phyloP scores from a whole-genome alignment of 805 yeast genomes.

The Lipomyces yamadae region DNA sequence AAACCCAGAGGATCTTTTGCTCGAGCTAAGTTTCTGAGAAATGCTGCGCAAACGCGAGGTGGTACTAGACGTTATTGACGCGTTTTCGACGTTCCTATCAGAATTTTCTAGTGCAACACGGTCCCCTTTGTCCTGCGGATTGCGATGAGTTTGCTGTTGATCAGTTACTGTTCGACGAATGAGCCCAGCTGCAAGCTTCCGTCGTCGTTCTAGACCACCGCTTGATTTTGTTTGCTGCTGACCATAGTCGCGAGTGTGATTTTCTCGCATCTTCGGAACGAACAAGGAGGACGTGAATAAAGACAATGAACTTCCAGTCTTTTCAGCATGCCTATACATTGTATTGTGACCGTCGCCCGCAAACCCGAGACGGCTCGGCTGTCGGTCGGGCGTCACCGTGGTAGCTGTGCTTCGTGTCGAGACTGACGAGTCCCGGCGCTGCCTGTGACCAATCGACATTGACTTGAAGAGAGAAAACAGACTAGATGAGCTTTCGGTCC shows the following conservation, averaged over 20 bases:
- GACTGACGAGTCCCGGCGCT: constrained; percentile 11
- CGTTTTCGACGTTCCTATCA: neutral
- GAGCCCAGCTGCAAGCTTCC: constrained; percentile 26
- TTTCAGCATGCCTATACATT: constrained; percentile 1
- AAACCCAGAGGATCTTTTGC: constrained; percentile 14
- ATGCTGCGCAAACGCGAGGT: constrained; percentile 18
- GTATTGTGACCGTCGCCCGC: neutral
- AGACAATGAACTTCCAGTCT: constrained; percentile 8
- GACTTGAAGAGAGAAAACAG: constrained; percentile 11
- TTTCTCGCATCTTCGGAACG: constrained; percentile 9
- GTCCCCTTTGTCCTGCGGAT: neutral
- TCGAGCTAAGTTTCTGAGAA: constrained; percentile 21
- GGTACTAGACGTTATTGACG: constrained; percentile 13
- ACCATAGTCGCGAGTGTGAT: neutral
- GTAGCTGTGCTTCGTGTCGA: constrained; percentile 7
- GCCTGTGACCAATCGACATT: neutral
- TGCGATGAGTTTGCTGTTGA: constrained; percentile 1
- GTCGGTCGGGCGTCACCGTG: neutral
- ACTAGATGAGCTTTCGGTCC: constrained; percentile 7
- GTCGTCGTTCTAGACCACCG: constrained; percentile 17
- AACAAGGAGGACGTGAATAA: constrained; percentile 10
- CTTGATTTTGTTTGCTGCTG: neutral
- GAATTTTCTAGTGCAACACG: neutral
- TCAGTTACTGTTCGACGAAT: constrained; percentile 23
- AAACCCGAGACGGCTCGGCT: neutral